Percentiles rank a stretch among this genome's conserved stretches.
Evolutionary conservation across 2,329 filamentous ascomycete species (phyloP).

Genomic region (Arachnopeziza araneosa): DNA sequence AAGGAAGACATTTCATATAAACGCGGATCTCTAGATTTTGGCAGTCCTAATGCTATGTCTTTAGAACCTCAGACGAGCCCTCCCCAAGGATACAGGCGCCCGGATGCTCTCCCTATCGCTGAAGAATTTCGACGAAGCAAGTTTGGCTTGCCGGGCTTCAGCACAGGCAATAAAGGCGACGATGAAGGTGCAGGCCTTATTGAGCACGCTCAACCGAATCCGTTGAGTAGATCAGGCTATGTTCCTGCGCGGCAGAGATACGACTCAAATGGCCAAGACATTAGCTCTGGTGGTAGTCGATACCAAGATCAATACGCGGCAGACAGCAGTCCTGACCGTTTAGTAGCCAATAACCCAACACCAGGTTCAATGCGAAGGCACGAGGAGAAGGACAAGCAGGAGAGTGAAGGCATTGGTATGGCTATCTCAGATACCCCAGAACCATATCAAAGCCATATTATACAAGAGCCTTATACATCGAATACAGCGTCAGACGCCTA

Average conservation of each 20-base stretch:
- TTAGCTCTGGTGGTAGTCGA: conserved; percentile 11
- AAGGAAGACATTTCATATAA: conserved; percentile 48
- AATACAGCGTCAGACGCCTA: conserved; percentile 16
- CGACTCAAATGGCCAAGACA: conserved; percentile 24
- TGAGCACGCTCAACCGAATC: conserved; percentile 27
- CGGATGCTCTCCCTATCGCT: conserved; percentile 24
- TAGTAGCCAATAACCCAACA: conserved; percentile 12
- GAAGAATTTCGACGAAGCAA: conserved; percentile 28
- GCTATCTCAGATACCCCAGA: conserved; percentile 16
- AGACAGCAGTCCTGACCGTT: conserved; percentile 14
- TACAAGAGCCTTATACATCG: conserved; percentile 8
- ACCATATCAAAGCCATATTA: conserved; percentile 19
- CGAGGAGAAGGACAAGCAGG: not conserved
- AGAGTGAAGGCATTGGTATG: conserved; percentile 18
- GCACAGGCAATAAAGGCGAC: conserved; percentile 2
- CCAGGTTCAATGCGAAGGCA: conserved; percentile 7
- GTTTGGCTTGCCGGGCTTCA: conserved; percentile 21
- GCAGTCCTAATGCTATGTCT: conserved; percentile 19
- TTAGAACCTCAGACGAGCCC: conserved; percentile 9
- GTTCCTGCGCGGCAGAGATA: conserved; percentile 27
- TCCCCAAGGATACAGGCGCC: conserved; percentile 17
- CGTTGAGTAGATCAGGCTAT: conserved; percentile 21
- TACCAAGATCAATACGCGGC: conserved; percentile 5
- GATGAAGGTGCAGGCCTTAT: conserved; percentile 29
- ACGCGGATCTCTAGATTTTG: not conserved